A percentile compares a stretch with the other conserved stretches of the same genome.
Conservation (phyloP, 345 rosid species). For the sweet orange (Citrus sinensis) region DNA sequence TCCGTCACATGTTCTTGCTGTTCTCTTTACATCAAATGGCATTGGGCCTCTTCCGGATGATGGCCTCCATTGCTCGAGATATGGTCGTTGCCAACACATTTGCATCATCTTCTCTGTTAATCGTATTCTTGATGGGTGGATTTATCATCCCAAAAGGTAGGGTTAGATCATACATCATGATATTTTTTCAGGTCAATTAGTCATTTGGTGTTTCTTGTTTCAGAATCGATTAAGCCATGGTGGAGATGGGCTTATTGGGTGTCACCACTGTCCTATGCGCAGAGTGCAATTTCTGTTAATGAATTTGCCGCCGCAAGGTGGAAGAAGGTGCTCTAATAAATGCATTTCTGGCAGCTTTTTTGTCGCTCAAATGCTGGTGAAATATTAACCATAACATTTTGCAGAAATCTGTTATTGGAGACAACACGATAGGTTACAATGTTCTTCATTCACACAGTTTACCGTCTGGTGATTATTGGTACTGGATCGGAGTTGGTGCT, state of each 20-base stretch:
- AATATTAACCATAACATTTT: conserved; percentile 14
- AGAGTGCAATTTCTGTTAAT: conserved; percentile 73
- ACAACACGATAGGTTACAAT: conserved; percentile 57
- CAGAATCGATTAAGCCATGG: conserved; percentile 78
- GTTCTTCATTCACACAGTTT: conserved; percentile 50
- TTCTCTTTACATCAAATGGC: conserved; percentile 92
- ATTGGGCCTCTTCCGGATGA: conserved; percentile 71
- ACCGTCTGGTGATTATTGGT: conserved; percentile 57
- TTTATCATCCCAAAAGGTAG: conserved; percentile 82
- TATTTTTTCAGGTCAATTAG: background rate
- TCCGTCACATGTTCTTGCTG: conserved; percentile 71
- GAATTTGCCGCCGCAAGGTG: conserved; percentile 83
- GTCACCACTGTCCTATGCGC: conserved; percentile 80
- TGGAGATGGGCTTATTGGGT: conserved; percentile 96
- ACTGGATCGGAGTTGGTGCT: conserved; percentile 78
- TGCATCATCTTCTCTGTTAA: conserved; percentile 65
- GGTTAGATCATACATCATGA: background rate
- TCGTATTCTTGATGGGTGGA: conserved; percentile 78
- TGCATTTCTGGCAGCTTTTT: background rate
- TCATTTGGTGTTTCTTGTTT: conserved; percentile 8
- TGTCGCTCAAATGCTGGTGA: background rate
- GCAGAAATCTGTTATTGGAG: conserved; percentile 58
- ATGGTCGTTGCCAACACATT: conserved; percentile 85
- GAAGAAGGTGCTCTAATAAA: conserved; percentile 45
- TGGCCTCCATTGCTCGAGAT: conserved; percentile 82